These are phyloP conservation scores for Fusarium circinatum DNA, from an alignment of 2,329 filamentous ascomycete genomes.

Conservation along the genomic window DNA sequence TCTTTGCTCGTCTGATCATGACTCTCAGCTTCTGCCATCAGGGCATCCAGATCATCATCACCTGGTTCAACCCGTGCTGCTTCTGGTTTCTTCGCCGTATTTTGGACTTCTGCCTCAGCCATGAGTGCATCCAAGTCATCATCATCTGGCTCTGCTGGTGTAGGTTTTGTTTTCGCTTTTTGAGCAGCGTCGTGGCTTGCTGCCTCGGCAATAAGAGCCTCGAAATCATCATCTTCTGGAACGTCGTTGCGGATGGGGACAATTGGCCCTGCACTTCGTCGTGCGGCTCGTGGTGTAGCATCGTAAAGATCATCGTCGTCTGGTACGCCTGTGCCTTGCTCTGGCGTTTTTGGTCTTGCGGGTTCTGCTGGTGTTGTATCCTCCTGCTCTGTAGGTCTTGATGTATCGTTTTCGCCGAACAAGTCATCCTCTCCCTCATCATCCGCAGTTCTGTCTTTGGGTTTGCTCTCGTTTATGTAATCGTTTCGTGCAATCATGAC, in stretches of 20 bases:
- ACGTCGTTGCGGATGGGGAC: constrained; percentile 39
- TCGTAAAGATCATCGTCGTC: constrained; percentile 66
- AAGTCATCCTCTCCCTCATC: constrained; percentile 41
- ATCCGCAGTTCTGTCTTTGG: constrained; percentile 53
- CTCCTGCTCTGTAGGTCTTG: constrained; percentile 4
- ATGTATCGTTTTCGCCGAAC: constrained; percentile 41
- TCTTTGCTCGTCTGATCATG: constrained; percentile 21
- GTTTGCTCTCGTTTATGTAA: constrained; percentile 84
- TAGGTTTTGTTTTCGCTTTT: constrained; percentile 20
- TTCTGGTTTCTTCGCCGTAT: constrained; percentile 27
- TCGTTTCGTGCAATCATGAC: constrained; percentile 79
- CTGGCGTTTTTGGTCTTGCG: constrained; percentile 44
- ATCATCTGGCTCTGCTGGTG: constrained; percentile 48
- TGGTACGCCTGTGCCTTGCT: constrained; percentile 41
- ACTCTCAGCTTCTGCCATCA: constrained; percentile 62
- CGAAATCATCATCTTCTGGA: constrained; percentile 61
- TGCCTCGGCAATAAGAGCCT: constrained; percentile 64
- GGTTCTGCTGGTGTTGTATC: constrained; percentile 52
- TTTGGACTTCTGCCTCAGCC: constrained; percentile 56
- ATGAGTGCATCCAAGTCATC: constrained; percentile 64
- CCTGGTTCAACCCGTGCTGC: constrained; percentile 42
- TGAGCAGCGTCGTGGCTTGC: constrained; percentile 44
- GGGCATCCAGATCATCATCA: constrained; percentile 61
- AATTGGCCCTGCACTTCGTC: constrained; percentile 16
- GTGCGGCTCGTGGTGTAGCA: constrained; percentile 57